Conservation (phyloP, 192 early-diverging fungal genomes). For the Podila horticola region DNA sequence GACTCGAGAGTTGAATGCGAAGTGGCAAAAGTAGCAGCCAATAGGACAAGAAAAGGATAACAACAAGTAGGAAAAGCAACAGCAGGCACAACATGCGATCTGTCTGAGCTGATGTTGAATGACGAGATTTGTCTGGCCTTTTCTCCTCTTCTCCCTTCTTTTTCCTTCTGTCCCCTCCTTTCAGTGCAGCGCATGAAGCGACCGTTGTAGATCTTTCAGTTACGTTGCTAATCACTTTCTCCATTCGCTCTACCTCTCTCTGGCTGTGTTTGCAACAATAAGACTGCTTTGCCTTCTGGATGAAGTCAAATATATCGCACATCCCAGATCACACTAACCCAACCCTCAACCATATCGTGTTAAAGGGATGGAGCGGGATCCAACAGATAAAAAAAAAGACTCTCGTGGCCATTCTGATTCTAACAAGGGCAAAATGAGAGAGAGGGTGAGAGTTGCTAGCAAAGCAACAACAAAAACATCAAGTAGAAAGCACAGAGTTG, state of each 20-base stretch:
- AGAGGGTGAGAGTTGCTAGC: no score
- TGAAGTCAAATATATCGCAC: background rate
- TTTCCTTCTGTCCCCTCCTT: background rate
- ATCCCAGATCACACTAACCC: background rate
- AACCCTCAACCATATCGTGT: no score
- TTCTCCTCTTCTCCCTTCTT: background rate
- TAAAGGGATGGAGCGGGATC: no score
- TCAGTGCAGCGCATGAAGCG: background rate
- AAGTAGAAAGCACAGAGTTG: no score
- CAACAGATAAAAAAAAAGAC: no score
- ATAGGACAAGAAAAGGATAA: slow-evolving; percentile 7
- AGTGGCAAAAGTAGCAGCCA: background rate
- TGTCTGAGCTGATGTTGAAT: no score
- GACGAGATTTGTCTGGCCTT: no score
- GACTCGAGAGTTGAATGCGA: background rate
- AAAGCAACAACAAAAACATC: no score
- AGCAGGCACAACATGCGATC: background rate
- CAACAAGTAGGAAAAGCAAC: background rate
- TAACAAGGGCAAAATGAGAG: no score
- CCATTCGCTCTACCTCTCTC: background rate
- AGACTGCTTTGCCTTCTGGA: background rate
- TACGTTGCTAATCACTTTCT: background rate
- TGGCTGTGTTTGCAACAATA: background rate
- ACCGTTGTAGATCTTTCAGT: background rate
- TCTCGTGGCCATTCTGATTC: no score